Evolutionary conservation across 306 rosid genomes (phyloP), one percentile per base, ranked within the genome.

Genomic region (Hylodesmum podocarpum): DNA sequence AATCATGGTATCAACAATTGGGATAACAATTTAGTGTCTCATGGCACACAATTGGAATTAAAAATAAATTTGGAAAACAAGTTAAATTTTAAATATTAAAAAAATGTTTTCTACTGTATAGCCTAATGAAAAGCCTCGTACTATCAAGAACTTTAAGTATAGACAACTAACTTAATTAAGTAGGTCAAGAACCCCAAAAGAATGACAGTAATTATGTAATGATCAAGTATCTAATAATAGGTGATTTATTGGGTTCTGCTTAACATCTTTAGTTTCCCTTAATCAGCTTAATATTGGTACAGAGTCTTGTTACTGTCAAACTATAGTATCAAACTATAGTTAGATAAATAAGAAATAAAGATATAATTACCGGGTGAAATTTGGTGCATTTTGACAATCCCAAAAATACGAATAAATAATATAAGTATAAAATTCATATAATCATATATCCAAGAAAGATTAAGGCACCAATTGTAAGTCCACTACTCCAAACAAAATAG

Each of bases 61-160:
- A 13, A 24, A 55, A 25, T 12, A 24, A 55, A 15, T 25, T 24
- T 19, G 49, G 33, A 58, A 57, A 78, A 28, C 36, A 69, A 62
- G 74, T 37, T 4, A 39, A 39, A 46, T 21, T 11, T 79, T 5
- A 29, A 36, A 54, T 21, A 55, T 39, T 36, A 16, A 29, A 86
- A 83, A 76, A 57, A 94, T 97, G 96, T 91, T 94, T 94, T 55
- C 98, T 89, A 65, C 86, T 66, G 80, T 90, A 91, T 58, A 94
- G 89, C 76, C 98, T 93, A 69, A 94, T 73, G 81, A 94, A 94
- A 51, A 94, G 89, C 86, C 96, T 90, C 91, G 87, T 97, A 81
- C 97, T 63, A 15, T 55, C 49, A 40, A 34, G 37, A 41, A 22
- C 27, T 37, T 10, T 39, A 66, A 54, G 68, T 16, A 28, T 77